Percentiles rank a stretch among this genome's conserved stretches.
Conservation (phyloP, 331 rosid genomes). For the Malus hybrid region DNA sequence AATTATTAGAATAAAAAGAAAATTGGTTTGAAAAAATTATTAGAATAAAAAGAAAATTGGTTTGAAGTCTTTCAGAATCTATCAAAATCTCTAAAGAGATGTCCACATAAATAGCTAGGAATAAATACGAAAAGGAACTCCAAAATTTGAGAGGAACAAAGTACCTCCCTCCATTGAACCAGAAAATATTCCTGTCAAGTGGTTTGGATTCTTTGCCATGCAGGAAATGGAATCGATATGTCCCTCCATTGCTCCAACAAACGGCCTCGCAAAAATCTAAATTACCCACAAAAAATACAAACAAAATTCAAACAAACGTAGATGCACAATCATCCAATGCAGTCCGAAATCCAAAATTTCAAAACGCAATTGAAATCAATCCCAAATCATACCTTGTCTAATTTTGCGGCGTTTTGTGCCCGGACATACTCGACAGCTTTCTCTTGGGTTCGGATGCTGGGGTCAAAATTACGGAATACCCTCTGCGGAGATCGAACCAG, state of each 20-base stretch:
- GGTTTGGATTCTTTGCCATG: conserved; percentile 79
- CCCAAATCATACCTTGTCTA: conserved; percentile 53
- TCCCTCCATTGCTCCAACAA: conserved; percentile 92
- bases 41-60: no score
- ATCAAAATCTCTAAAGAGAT: no score
- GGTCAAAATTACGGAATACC: conserved; percentile 80
- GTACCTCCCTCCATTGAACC: conserved; percentile 99
- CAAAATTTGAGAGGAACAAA: not conserved
- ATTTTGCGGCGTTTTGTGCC: conserved; percentile 78
- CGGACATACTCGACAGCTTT: conserved; percentile 88
- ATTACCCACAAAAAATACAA: not conserved
- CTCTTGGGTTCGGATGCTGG: conserved; percentile 72
- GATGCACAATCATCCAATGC: not conserved
- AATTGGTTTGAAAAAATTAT: no score
- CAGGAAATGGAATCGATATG: conserved; percentile 73
- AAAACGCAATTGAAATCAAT: not conserved
- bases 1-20: no score
- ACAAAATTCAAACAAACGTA: not conserved
- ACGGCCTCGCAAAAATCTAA: conserved; percentile 91
- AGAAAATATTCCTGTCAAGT: conserved; percentile 73
- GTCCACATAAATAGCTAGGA: not conserved
- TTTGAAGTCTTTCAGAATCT: no score
- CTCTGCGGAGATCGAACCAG: conserved; percentile 35
- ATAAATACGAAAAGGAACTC: not conserved
- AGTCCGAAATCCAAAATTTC: not conserved